Evolutionary conservation across 1,139 yeast species (phyloP).

Genomic region (Geotrichum restrictum): DNA sequence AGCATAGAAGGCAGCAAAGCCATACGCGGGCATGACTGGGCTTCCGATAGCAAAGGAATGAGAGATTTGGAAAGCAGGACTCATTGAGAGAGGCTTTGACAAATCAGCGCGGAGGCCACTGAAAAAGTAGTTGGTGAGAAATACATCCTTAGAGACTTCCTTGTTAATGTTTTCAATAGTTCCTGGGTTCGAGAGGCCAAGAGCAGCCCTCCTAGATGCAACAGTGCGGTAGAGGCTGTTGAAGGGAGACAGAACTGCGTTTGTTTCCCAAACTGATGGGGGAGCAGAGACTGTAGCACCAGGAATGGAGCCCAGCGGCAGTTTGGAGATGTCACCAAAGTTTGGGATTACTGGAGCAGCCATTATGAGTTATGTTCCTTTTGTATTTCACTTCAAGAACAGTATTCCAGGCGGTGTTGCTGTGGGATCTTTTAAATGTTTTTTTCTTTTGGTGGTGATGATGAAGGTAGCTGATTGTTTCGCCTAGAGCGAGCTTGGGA

Average conservation of each 20-base stretch:
- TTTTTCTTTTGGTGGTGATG: not conserved
- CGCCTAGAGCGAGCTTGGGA: too few relatives aligned
- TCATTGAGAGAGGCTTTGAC: constrained; percentile 84
- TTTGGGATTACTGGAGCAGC: constrained; percentile 27
- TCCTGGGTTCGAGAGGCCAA: constrained; percentile 88
- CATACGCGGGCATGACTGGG: constrained; percentile 81
- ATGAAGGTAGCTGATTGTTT: too few relatives aligned
- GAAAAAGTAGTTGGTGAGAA: constrained; percentile 83
- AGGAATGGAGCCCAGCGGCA: constrained; percentile 23
- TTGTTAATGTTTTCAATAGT: constrained; percentile 89
- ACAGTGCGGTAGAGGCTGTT: constrained; percentile 71
- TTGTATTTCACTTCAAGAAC: not conserved
- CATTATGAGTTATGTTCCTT: not conserved
- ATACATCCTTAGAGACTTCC: constrained; percentile 91
- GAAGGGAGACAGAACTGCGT: constrained; percentile 78
- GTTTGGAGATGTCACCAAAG: constrained; percentile 29
- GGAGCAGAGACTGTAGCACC: constrained; percentile 25
- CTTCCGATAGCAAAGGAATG: constrained; percentile 92
- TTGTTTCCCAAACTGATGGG: constrained; percentile 64
- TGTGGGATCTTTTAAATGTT: too few relatives aligned
- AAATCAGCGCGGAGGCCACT: constrained; percentile 96
- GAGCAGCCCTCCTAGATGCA: constrained; percentile 71
- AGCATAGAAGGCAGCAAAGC: constrained; percentile 86
- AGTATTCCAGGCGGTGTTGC: not conserved
- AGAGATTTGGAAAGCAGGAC: constrained; percentile 95